Base-by-base conservation (phyloP, 805 yeast genomes). In the Lachancea fermentati region DNA sequence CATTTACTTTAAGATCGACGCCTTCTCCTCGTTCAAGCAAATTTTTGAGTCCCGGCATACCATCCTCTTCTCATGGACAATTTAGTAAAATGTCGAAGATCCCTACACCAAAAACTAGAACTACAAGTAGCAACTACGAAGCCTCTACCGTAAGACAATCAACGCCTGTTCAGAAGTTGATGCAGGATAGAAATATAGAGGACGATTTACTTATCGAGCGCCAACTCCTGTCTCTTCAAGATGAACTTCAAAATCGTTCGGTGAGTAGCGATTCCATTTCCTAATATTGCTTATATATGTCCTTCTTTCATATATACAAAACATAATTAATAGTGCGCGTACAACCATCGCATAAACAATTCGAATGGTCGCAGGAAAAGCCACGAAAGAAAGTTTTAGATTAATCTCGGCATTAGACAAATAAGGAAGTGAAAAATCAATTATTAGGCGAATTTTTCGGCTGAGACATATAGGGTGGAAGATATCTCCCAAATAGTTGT, bases 381-480 rank as follows among this genome's bases (percentile, higher is more conserved):
- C n/a, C n/a, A n/a, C n/a, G n/a, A n/a, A n/a, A n/a, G n/a, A n/a
- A n/a, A n/a, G n/a, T n/a, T n/a, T n/a, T n/a, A n/a, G n/a, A n/a
- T 36, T 28, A 9, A 13, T 8, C n/a, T 28, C 33, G 12, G 5
- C 19, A 3, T 12, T 11, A 16, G 26, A n/a, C n/a, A n/a, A n/a
- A n/a, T n/a, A n/a, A n/a, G n/a, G n/a, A n/a, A n/a, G n/a, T n/a
- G n/a, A n/a, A n/a, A n/a, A 12, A 24, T 24, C 12, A 24, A 12
- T 24, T 24, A 24, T 12, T 12, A 24, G 30, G 30, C 13, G 28
- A 22, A 3, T 35, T 42, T 15, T 22, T 39, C 22, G 33, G 48
- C 36, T 47, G 50, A 8, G 55, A 68, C 94, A 85, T 85, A 56
- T 84, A 85, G 3, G 95, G 93, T 2, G 95, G 95, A 36, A 85